Base-by-base conservation (phyloP, 208 protist species). In the Borovskyia barvae region DNA sequence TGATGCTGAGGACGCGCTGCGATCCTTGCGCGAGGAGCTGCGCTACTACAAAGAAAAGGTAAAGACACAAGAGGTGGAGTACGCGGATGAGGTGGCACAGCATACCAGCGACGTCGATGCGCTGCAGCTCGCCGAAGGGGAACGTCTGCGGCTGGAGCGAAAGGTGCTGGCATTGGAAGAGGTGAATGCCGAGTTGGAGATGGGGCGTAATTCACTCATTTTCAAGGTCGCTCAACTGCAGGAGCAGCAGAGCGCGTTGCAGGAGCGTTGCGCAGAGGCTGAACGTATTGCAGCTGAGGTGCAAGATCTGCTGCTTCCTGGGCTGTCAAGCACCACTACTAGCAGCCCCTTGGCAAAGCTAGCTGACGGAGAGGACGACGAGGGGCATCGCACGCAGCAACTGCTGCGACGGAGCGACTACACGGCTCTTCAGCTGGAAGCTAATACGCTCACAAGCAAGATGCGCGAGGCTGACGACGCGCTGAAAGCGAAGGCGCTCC, bases 141-240 rank as follows among this genome's bases (percentile, higher is more conserved):
- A 62, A 17, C 61, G 70, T 1, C 57, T 81, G 32, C 65, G 67
- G 6, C 71, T 85, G 39, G 50, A 40, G 36, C 72, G 75, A 0
- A 68, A 82, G 50, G 57, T 84, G 2, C 60, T 69, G 14, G 51
- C 66, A 7, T 19, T 75, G 14, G 60, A 72, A 42, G 73, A 73
- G 1, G 41, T 60, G 12, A 28, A 55, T 2, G 66, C 33, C 9
- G 66, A 78, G 20, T 22, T 78, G 47, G 72, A 79, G 49, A 19
- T 54, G 15, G 64, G 50, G 39, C 76, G 72, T 26, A 60, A 80
- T n/a, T 28, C 69, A 4, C 70, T 86, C 22, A 73, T 90, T 17
- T 50, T 49, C 9, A 80, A 77, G 24, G 47, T 90, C 8, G 82
- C 73, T 12, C 46, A 71, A 9, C 28, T 61, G 43, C 67, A 81